Evolutionary conservation across 208 protist genomes (phyloP).

Genomic region (Vickermania spadyakhi): DNA sequence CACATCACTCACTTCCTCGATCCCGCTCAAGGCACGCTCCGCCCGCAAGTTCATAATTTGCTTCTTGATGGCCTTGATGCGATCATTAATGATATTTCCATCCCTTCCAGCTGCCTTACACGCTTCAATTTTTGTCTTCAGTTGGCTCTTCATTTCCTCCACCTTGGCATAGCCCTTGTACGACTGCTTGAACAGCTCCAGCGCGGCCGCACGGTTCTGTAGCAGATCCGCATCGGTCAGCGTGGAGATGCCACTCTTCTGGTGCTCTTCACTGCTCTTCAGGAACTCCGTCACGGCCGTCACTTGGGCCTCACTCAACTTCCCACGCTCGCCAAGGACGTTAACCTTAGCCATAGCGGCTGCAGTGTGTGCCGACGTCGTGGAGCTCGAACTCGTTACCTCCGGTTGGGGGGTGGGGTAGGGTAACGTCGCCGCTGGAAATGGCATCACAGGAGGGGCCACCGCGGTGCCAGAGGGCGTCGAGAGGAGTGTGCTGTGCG

Average conservation of each 20-base stretch:
- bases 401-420: not conserved
- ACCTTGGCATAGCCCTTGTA: conserved; percentile 70
- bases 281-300: conserved; percentile 42
- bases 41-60: conserved; percentile 68
- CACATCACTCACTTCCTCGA: conserved; percentile 34
- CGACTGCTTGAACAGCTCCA: conserved; percentile 80
- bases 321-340: conserved; percentile 16
- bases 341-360: conserved; percentile 12
- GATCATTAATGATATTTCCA: conserved; percentile 59
- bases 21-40: conserved; percentile 66
- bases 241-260: conserved; percentile 25
- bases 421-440: not conserved
- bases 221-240: conserved; percentile 66
- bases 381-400: conserved; percentile 1
- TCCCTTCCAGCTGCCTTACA: conserved; percentile 58
- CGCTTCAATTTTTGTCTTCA: conserved; percentile 49
- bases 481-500: too few species aligned
- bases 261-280: conserved; percentile 29
- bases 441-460: not conserved
- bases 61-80: conserved; percentile 61
- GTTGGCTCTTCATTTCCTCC: conserved; percentile 56
- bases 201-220: conserved; percentile 65
- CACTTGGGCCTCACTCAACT: conserved; percentile 25
- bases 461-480: too few species aligned
- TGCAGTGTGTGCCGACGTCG: not conserved